A percentile compares a stretch with the other conserved stretches of the same genome.
Conservation (phyloP, 371 early-diverging fungal species). For the Fennellomyces sp. region DNA sequence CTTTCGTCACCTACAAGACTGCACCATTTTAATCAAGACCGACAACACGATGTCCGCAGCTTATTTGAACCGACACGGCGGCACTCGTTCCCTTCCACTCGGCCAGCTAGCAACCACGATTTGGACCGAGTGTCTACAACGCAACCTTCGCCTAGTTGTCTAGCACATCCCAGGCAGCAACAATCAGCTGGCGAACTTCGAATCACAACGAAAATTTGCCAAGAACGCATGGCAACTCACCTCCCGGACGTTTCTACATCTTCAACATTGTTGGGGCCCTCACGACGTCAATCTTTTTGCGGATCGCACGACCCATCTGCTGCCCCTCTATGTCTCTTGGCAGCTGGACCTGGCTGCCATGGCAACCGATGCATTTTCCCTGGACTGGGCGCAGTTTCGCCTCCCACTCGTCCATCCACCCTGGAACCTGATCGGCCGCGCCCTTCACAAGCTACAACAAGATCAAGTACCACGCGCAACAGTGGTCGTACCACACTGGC, state of each 20-base stretch:
- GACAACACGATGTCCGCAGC: slow-evolving; percentile 32
- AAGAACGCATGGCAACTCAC: slow-evolving; percentile 14
- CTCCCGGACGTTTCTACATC: slow-evolving; percentile 1
- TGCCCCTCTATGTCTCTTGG: slow-evolving; percentile 23
- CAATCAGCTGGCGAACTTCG: slow-evolving; percentile 19
- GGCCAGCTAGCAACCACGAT: slow-evolving; percentile 19
- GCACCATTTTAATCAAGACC: slow-evolving; percentile 21
- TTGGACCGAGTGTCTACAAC: slow-evolving; percentile 20
- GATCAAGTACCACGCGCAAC: slow-evolving; percentile 6
- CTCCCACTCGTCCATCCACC: slow-evolving; percentile 12
- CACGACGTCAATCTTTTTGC: slow-evolving; percentile 26
- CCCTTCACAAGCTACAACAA: not conserved
- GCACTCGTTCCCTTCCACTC: slow-evolving; percentile 25
- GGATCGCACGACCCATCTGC: slow-evolving; percentile 14
- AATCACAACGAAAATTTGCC: slow-evolving; percentile 3
- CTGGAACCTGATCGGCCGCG: slow-evolving; percentile 1
- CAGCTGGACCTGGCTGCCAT: slow-evolving; percentile 11
- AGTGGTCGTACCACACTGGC: slow-evolving; percentile 20
- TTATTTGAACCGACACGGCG: slow-evolving; percentile 33
- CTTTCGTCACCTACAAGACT: slow-evolving; percentile 9
- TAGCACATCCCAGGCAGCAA: slow-evolving; percentile 20
- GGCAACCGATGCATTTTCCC: slow-evolving; percentile 10
- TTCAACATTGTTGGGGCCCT: slow-evolving; percentile 16
- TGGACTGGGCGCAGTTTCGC: slow-evolving; percentile 4
- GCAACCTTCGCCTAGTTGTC: slow-evolving; percentile 13